A percentile compares a stretch with the other conserved stretches of the same genome.
phyloP scores from a whole-genome alignment of 2,329 filamentous ascomycete species.

The Venturia aucupariae region DNA sequence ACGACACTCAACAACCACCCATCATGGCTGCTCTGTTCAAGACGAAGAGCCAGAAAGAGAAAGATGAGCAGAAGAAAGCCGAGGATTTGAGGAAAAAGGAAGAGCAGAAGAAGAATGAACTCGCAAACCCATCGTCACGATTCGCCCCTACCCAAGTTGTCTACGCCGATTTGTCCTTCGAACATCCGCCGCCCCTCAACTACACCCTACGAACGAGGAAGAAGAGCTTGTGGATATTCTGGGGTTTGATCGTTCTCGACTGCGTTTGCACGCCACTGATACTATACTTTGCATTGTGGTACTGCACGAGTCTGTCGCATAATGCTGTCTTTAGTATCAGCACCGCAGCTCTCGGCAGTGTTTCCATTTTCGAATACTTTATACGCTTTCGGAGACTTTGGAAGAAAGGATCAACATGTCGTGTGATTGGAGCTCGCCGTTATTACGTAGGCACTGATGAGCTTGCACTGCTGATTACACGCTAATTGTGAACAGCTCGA shows the following conservation, averaged over 20 bases:
- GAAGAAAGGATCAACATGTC: conserved; percentile 43
- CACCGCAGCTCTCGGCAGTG: conserved; percentile 43
- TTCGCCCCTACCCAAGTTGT: conserved; percentile 33
- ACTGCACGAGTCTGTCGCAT: conserved; percentile 42
- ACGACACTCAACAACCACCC: not conserved
- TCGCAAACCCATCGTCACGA: conserved; percentile 21
- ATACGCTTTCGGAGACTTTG: conserved; percentile 40
- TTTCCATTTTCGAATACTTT: conserved; percentile 46
- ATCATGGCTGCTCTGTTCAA: conserved; percentile 3
- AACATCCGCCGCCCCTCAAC: conserved; percentile 42
- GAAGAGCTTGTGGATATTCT: conserved; percentile 49
- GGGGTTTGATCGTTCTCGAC: conserved; percentile 50
- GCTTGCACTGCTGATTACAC: conserved; percentile 1
- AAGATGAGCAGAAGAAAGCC: conserved; percentile 9
- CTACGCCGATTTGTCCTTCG: conserved; percentile 32
- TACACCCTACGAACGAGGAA: conserved; percentile 47
- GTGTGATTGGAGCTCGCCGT: conserved; percentile 40
- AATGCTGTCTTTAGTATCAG: conserved; percentile 47
- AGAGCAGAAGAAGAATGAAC: conserved; percentile 13
- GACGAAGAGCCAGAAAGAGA: not conserved
- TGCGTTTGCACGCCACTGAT: conserved; percentile 49
- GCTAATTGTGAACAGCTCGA: conserved; percentile 35
- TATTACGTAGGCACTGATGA: conserved; percentile 25
- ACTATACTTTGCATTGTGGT: conserved; percentile 54
- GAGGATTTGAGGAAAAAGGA: conserved; percentile 11